phyloP scores from a whole-genome alignment of 768 basidiomycete genomes.

The Serendipita vermifera region DNA sequence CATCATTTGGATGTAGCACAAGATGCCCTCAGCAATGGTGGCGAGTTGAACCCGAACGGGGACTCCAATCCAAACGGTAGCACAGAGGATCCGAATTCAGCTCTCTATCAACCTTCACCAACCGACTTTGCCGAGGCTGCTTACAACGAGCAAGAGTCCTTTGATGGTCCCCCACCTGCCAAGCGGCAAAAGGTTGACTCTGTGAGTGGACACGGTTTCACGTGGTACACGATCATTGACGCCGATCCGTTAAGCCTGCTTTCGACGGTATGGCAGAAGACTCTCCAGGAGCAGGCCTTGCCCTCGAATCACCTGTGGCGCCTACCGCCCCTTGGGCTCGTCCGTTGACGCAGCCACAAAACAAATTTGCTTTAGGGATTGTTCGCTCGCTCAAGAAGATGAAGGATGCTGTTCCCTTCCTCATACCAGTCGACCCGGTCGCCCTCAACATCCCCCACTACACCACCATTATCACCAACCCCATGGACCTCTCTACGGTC shows the following conservation, averaged over 20 bases:
- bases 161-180: slow-evolving; percentile 4
- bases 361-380: slow-evolving; percentile 64
- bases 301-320: not conserved
- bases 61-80: too few species aligned
- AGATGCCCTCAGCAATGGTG: slow-evolving; percentile 4
- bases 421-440: slow-evolving; percentile 77
- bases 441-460: slow-evolving; percentile 67
- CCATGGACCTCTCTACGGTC: slow-evolving; percentile 90
- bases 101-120: not conserved
- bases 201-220: not conserved
- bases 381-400: slow-evolving; percentile 73
- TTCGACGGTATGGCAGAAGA: not conserved
- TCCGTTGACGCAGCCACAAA: slow-evolving; percentile 36
- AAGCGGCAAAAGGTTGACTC: slow-evolving; percentile 6
- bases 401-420: slow-evolving; percentile 72
- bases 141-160: too few species aligned
- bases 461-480: slow-evolving; percentile 66
- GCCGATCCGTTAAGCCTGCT: not conserved
- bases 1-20: not conserved
- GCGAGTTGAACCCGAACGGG: too few species aligned
- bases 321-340: slow-evolving; percentile 2
- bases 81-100: not conserved
- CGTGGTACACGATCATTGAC: not conserved
- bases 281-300: not conserved
- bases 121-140: too few species aligned